phyloP scores from a whole-genome alignment of 495 filamentous ascomycete genomes.

The Aspergillus bertholletiae region DNA sequence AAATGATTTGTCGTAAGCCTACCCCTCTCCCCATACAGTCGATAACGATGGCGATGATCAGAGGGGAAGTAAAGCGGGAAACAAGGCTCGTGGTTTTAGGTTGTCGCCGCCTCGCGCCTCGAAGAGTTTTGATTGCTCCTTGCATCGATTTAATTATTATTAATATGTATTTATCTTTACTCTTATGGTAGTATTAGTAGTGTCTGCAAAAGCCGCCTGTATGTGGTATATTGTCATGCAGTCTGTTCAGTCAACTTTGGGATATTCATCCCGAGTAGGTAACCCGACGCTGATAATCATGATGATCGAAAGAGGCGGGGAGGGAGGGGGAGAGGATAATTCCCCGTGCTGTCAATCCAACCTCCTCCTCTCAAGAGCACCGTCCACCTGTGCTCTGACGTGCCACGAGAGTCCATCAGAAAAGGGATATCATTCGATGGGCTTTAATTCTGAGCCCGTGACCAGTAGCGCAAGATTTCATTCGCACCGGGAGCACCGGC shows the following conservation, averaged over 20 bases:
- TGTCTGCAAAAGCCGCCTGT: background rate
- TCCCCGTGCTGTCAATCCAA: conserved; percentile 4
- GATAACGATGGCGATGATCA: conserved; percentile 5
- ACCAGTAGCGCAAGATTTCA: conserved; percentile 9
- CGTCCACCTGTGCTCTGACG: conserved; percentile 10
- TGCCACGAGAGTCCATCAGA: conserved; percentile 10
- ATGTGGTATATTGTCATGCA: conserved; percentile 1
- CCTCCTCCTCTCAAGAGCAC: conserved; percentile 8
- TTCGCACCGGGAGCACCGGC: conserved; percentile 15
- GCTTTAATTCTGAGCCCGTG: conserved; percentile 11
- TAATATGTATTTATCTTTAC: too few species aligned
- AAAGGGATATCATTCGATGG: background rate
- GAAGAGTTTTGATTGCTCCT: conserved; percentile 6
- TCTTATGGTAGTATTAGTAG: too few species aligned
- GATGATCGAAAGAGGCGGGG: conserved; percentile 17
- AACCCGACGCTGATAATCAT: conserved; percentile 11
- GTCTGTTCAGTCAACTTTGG: conserved; percentile 6
- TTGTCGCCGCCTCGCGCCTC: conserved; percentile 17
- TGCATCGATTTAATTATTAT: conserved; percentile 2
- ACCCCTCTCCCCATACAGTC: background rate
- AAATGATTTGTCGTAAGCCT: background rate
- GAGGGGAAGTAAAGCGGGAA: background rate
- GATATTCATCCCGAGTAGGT: conserved; percentile 9
- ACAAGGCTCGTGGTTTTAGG: conserved; percentile 5
- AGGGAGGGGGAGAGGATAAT: background rate